Evolutionary conservation across 208 protist species (phyloP).

Genomic region (Wallacemonas sp.): DNA sequence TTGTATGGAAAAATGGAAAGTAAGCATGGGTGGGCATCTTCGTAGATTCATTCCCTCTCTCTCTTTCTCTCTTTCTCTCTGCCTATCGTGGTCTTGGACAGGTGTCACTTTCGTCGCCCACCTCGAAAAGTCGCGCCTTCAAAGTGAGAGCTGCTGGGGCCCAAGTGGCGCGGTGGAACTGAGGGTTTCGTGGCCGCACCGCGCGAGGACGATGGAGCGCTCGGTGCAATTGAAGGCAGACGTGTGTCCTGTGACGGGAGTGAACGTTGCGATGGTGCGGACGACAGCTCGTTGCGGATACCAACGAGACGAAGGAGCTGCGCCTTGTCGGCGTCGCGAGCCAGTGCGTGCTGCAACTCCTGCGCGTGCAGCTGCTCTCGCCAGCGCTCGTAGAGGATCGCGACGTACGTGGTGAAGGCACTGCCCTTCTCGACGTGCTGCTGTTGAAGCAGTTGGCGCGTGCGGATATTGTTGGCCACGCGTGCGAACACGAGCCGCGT

Average conservation of each 20-base stretch:
- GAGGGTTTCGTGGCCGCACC: not conserved
- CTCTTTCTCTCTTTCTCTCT: no score
- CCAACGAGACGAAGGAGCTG: slow-evolving; percentile 29
- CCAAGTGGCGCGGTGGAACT: not conserved
- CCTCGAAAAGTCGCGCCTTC: slow-evolving; percentile 23
- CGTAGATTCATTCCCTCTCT: no score
- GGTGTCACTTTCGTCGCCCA: not conserved
- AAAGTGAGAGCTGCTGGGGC: slow-evolving; percentile 34
- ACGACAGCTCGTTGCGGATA: slow-evolving; percentile 3
- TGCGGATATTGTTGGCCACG: slow-evolving; percentile 57
- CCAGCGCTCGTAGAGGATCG: slow-evolving; percentile 58
- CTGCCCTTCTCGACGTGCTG: slow-evolving; percentile 36
- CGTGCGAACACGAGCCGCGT: slow-evolving; percentile 43
- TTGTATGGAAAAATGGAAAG: not conserved
- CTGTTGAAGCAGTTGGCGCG: slow-evolving; percentile 30
- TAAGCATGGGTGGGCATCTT: not conserved
- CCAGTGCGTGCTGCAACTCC: slow-evolving; percentile 4
- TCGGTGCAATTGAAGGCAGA: not conserved
- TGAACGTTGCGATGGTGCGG: slow-evolving; percentile 3
- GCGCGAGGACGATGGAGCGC: not conserved
- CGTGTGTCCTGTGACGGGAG: not conserved
- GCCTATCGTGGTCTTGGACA: no score
- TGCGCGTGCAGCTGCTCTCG: slow-evolving; percentile 27
- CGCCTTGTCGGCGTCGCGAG: slow-evolving; percentile 2
- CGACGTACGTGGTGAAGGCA: slow-evolving; percentile 51